phyloP scores from a whole-genome alignment of 148 eudicot genomes.

The Amaranthus hypochondriacus region DNA sequence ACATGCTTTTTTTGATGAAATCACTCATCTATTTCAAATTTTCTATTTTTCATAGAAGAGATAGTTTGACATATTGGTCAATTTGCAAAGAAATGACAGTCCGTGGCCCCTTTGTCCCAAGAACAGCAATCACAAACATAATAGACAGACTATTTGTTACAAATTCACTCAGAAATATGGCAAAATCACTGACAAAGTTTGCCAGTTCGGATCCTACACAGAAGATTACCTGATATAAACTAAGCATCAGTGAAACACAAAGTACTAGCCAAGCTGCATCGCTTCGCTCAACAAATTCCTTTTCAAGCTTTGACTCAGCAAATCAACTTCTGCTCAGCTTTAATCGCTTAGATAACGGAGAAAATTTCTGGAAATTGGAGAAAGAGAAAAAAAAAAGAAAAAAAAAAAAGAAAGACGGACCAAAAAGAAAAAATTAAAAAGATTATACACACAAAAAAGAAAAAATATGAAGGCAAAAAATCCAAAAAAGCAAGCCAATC shows the following conservation, averaged over 20 bases:
- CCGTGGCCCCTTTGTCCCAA: neutral
- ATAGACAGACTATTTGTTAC: neutral
- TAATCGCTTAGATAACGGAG: slow-evolving; percentile 44
- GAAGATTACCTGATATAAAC: slow-evolving; percentile 44
- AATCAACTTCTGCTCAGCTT: slow-evolving; percentile 35
- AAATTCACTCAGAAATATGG: neutral
- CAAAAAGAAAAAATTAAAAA: neutral
- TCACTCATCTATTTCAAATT: no score
- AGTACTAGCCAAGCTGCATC: slow-evolving; percentile 28
- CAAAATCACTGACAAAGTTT: neutral
- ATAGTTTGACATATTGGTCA: no score
- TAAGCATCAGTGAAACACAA: slow-evolving; percentile 19
- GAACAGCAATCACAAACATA: neutral
- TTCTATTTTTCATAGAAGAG: no score
- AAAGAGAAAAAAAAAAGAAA: neutral
- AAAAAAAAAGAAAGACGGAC: slow-evolving; percentile 8
- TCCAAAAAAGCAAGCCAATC: slow-evolving; percentile 9
- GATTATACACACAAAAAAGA: neutral
- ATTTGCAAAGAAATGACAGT: no score
- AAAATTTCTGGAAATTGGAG: slow-evolving; percentile 27
- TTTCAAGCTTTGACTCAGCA: slow-evolving; percentile 38
- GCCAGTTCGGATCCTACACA: slow-evolving; percentile 15
- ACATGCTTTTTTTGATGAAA: no score
- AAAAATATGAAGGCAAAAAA: slow-evolving; percentile 19
- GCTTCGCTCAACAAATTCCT: slow-evolving; percentile 23